Evolutionary conservation across 768 basidiomycete genomes (phyloP).

Genomic region (Rubroboletus pulcherrimus): DNA sequence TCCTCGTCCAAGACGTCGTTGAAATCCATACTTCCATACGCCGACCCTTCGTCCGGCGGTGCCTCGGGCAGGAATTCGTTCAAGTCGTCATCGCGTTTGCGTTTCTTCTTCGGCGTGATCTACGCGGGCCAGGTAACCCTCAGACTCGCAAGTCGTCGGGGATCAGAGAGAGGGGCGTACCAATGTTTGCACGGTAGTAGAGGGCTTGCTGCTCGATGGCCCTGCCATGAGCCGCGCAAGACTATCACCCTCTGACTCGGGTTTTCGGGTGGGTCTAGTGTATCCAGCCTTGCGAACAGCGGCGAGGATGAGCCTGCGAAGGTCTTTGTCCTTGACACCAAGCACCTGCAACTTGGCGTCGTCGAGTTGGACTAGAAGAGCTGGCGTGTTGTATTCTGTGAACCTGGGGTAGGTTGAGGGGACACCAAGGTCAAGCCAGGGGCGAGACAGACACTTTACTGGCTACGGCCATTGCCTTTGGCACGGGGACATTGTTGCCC

Average conservation of each 20-base stretch:
- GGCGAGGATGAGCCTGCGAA: slow-evolving; percentile 53
- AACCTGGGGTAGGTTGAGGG: slow-evolving; percentile 47
- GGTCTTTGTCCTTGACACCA: slow-evolving; percentile 63
- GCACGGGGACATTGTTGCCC: slow-evolving; percentile 49
- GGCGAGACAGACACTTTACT: slow-evolving; percentile 56
- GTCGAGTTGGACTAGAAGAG: slow-evolving; percentile 53
- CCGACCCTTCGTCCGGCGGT: slow-evolving; percentile 47
- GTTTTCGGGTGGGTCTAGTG: slow-evolving; percentile 21
- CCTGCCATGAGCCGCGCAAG: neutral
- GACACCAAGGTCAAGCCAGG: neutral
- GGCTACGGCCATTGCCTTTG: slow-evolving; percentile 67
- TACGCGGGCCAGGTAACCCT: slow-evolving; percentile 15
- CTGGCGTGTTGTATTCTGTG: slow-evolving; percentile 62
- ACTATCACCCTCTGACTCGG: slow-evolving; percentile 13
- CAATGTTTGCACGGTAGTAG: slow-evolving; percentile 27
- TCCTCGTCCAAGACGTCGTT: slow-evolving; percentile 70
- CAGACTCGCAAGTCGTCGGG: neutral
- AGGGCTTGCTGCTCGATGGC: slow-evolving; percentile 9
- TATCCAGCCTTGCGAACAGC: slow-evolving; percentile 68
- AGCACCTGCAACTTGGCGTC: slow-evolving; percentile 54
- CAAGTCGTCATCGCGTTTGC: slow-evolving; percentile 37
- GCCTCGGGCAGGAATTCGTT: slow-evolving; percentile 59
- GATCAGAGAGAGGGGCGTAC: slow-evolving; percentile 22
- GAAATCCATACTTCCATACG: slow-evolving; percentile 61
- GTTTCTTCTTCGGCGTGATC: slow-evolving; percentile 54